phyloP scores from a whole-genome alignment of 2,329 filamentous ascomycete species.

The Westerdykella ornata region DNA sequence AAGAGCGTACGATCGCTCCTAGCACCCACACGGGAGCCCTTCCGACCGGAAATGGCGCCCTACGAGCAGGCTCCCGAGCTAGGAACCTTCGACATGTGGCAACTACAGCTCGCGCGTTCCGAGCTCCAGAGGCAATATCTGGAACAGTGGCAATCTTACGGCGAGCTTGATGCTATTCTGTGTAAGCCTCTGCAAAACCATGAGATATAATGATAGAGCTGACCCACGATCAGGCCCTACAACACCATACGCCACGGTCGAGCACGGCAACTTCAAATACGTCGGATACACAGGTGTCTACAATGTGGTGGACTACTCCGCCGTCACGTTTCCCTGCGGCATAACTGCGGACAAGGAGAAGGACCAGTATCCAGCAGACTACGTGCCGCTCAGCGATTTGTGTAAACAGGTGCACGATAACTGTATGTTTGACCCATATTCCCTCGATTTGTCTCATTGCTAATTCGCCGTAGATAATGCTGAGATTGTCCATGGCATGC shows the following conservation, averaged over 20 bases:
- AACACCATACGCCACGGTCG: conserved; percentile 41
- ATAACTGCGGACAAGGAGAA: conserved; percentile 35
- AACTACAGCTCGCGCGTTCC: conserved; percentile 44
- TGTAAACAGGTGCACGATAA: conserved; percentile 37
- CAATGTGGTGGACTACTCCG: conserved; percentile 45
- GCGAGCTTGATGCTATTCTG: conserved; percentile 43
- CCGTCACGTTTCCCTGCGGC: conserved; percentile 42
- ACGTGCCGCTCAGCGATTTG: conserved; percentile 30
- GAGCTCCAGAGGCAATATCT: conserved; percentile 40
- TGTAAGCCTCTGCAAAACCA: conserved; percentile 12
- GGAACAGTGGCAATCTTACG: conserved; percentile 40
- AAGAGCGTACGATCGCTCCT: conserved; percentile 41
- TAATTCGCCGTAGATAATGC: conserved; percentile 26
- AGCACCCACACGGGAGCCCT: conserved; percentile 39
- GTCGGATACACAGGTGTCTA: conserved; percentile 45
- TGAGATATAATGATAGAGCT: not conserved
- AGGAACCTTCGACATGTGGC: conserved; percentile 44
- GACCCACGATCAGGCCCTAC: conserved; percentile 32
- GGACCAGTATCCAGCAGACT: conserved; percentile 25
- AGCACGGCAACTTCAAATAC: conserved; percentile 41
- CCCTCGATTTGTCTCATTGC: conserved; percentile 3
- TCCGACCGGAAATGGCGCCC: conserved; percentile 44
- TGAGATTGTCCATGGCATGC: conserved; percentile 40
- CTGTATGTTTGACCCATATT: conserved; percentile 31
- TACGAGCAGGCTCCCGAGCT: conserved; percentile 43